Percentiles rank a stretch among this genome's conserved stretches.
phyloP scores from a whole-genome alignment of 495 filamentous ascomycete species.

The Penicillium coffeae region DNA sequence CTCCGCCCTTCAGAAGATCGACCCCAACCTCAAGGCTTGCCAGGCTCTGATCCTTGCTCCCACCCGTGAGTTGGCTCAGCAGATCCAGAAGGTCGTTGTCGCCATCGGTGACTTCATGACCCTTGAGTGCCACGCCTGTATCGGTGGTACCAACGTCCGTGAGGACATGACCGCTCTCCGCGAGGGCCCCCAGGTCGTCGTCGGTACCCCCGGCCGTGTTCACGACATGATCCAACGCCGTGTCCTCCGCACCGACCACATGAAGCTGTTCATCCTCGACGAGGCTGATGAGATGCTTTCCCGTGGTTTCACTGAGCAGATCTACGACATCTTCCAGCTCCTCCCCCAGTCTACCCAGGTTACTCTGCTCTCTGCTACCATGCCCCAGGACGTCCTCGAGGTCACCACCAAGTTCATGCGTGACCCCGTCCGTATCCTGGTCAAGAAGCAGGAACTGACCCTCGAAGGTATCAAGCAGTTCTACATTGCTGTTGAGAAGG shows the following conservation, averaged over 20 bases:
- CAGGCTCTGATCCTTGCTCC: slow-evolving; percentile 95
- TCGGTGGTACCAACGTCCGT: slow-evolving; percentile 95
- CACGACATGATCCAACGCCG: slow-evolving; percentile 98
- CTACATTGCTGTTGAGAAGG: slow-evolving; percentile 99
- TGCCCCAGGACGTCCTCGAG: slow-evolving; percentile 98
- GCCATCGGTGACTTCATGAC: slow-evolving; percentile 99
- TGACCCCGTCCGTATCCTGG: slow-evolving; percentile 96
- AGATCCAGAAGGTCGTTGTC: slow-evolving; percentile 98
- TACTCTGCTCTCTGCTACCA: slow-evolving; percentile 92
- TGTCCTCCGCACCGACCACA: slow-evolving; percentile 85
- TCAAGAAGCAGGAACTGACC: slow-evolving; percentile 99
- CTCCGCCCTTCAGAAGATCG: slow-evolving; percentile 96
- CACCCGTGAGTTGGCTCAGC: slow-evolving; percentile 95
- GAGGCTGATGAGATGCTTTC: slow-evolving; percentile 98
- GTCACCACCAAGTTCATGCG: slow-evolving; percentile 99
- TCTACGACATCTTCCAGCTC: slow-evolving; percentile 99
- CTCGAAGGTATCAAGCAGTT: slow-evolving; percentile 99
- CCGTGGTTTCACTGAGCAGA: slow-evolving; percentile 98
- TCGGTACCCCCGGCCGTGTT: slow-evolving; percentile 95
- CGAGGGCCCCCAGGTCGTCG: slow-evolving; percentile 93
- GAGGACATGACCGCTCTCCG: slow-evolving; percentile 97
- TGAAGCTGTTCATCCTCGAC: slow-evolving; percentile 99
- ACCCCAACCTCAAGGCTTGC: slow-evolving; percentile 86
- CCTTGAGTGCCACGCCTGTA: slow-evolving; percentile 98
- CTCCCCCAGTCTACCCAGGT: slow-evolving; percentile 97